Evolutionary conservation across 2,329 filamentous ascomycete species (phyloP), one percentile per base, ranked within the genome.

Genomic region (Emericellopsis atlantica): DNA sequence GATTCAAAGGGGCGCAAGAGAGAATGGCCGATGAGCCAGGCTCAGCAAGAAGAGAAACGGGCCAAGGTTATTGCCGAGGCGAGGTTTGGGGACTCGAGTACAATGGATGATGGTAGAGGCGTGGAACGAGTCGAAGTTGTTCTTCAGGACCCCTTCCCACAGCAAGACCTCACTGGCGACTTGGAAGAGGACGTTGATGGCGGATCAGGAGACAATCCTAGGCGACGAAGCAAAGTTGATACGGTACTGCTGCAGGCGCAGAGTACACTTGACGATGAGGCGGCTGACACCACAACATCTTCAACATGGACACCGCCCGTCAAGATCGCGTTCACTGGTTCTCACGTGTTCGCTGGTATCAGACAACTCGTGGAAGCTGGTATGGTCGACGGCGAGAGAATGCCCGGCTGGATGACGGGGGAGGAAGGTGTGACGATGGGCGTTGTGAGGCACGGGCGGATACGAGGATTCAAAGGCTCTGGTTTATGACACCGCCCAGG

Each of bases 341-440:
- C 71, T 1, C 85, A 94, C 54, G 79, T 94, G 3, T 90, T 93
- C 61, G 80, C 81, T 0, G 88, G 88, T 0, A 69, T 94, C 21
- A 72, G 85, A 37, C 77, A 82, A 52, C 67, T 94, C 26, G 82
- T 90, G 0, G 86, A 93, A 57, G 64, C 75, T 14, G 86, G 85
- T 1, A 69, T 84, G 39, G 66, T 94, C 22, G 78, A 93, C 54
- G 81, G 85, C 2, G 72, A 79, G 51, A 74, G 68, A 41, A 89
- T 93, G 82, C 87, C 88, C 0, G 83, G 83, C 0, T 94, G 87
- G 86, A 81, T 94, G 80, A 92, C 86, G 1, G 88, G 87, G 2
- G 87, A 94, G 52, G 83, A 87, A 36, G 83, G 80, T 1, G 78
- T 92, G 5, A 92, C 84, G 40, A 69, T 79, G 32, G 83, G 84